These are phyloP conservation scores for Glomus cerebriforme DNA, from an alignment of 192 early-diverging fungal species.

Conservation along the genomic window DNA sequence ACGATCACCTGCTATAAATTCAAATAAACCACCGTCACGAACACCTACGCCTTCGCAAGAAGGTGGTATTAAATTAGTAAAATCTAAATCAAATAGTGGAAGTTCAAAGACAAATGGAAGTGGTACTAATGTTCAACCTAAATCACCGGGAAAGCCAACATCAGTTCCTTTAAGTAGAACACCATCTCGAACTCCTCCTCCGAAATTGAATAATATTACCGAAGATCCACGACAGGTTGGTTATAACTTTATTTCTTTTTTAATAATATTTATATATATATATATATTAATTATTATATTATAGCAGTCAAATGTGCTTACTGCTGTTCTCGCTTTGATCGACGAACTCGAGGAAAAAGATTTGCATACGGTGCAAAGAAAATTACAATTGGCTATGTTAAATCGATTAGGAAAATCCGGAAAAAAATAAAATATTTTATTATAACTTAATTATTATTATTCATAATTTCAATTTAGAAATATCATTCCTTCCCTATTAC, in stretches of 20 bases:
- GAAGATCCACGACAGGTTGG: conserved; percentile 6
- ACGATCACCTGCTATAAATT: background rate
- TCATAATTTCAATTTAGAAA: background rate
- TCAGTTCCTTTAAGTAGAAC: background rate
- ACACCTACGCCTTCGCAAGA: background rate
- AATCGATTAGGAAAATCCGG: conserved; percentile 1
- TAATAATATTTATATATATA: background rate
- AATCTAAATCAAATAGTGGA: background rate
- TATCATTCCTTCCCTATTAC: too few species aligned
- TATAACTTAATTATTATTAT: background rate
- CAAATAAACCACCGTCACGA: background rate
- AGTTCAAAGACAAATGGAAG: background rate
- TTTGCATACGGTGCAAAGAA: conserved; percentile 21
- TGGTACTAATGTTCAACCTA: background rate
- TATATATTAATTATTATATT: background rate
- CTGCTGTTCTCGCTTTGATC: conserved; percentile 16
- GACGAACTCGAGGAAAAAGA: conserved; percentile 27
- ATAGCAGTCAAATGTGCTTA: conserved; percentile 25
- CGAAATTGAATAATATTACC: conserved; percentile 9
- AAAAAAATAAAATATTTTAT: background rate
- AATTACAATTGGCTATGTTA: conserved; percentile 14
- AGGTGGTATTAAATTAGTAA: background rate
- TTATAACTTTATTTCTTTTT: background rate
- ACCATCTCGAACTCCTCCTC: background rate
- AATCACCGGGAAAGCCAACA: background rate